These are phyloP conservation scores for Colletotrichum spinosum DNA, from an alignment of 2,329 filamentous ascomycete genomes.

Conservation along the genomic window DNA sequence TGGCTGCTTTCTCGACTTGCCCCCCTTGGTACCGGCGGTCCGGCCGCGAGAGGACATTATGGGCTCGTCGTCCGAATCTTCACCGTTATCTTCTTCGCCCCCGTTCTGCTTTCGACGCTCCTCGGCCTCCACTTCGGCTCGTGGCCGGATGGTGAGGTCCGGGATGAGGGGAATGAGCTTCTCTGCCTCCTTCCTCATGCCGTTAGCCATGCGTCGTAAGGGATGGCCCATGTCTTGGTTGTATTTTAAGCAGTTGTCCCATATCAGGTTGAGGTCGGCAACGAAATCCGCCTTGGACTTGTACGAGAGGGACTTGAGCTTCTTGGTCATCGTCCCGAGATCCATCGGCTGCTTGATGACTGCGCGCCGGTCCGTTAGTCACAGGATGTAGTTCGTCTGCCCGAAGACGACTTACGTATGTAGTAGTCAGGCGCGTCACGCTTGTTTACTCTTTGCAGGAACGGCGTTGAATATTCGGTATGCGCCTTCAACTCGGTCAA, in stretches of 20 bases:
- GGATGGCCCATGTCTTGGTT: slow-evolving; percentile 91
- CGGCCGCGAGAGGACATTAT: slow-evolving; percentile 98
- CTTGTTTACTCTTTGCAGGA: slow-evolving; percentile 94
- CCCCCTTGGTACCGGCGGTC: slow-evolving; percentile 85
- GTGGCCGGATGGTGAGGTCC: slow-evolving; percentile 88
- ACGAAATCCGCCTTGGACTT: slow-evolving; percentile 96
- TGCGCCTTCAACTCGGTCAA: slow-evolving; percentile 96
- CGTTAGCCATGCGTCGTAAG: slow-evolving; percentile 90
- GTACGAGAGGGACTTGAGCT: slow-evolving; percentile 83
- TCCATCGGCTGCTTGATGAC: slow-evolving; percentile 99
- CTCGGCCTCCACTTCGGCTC: slow-evolving; percentile 93
- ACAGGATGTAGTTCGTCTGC: slow-evolving; percentile 16
- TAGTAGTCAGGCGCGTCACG: slow-evolving; percentile 97
- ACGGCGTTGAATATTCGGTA: slow-evolving; percentile 97
- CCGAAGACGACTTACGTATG: slow-evolving; percentile 70
- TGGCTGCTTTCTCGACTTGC: slow-evolving; percentile 79
- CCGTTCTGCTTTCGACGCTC: slow-evolving; percentile 88
- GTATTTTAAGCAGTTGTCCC: slow-evolving; percentile 96
- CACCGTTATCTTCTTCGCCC: slow-evolving; percentile 82
- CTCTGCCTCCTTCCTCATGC: slow-evolving; percentile 97
- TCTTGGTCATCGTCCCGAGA: slow-evolving; percentile 97
- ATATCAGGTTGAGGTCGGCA: slow-evolving; percentile 91
- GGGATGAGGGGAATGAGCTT: slow-evolving; percentile 96
- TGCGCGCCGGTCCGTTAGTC: slow-evolving; percentile 52
- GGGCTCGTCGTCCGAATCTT: slow-evolving; percentile 96